Percentiles rank a stretch among this genome's conserved stretches.
These are phyloP conservation scores for Tephrocybe sp. DNA, from an alignment of 768 basidiomycete genomes.

Conservation along the genomic window DNA sequence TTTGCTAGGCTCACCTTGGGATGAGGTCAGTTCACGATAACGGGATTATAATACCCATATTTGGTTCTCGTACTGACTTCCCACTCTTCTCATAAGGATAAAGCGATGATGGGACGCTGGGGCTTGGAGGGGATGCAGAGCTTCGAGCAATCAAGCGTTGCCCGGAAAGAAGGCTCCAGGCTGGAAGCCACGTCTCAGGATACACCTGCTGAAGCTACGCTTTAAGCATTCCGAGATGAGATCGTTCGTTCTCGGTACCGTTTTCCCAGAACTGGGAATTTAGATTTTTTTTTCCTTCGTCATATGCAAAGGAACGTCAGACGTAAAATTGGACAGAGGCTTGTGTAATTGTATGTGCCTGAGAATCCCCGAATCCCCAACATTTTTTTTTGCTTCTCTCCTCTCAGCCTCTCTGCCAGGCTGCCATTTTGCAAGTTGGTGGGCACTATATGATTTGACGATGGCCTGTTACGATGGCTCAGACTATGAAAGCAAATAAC, in stretches of 20 bases:
- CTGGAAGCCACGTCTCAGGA: constrained; percentile 14
- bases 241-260: constrained; percentile 19
- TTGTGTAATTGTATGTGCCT: constrained; percentile 15
- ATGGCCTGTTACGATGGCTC: no score
- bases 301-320: constrained; percentile 4
- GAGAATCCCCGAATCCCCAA: constrained; percentile 10
- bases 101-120: constrained; percentile 92
- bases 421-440: not conserved
- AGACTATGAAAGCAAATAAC: no score
- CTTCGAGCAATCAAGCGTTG: constrained; percentile 74
- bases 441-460: not conserved
- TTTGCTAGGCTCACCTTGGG: constrained; percentile 83
- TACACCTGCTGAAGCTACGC: not conserved
- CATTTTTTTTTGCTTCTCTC: constrained; percentile 9
- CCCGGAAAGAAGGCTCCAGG: constrained; percentile 48
- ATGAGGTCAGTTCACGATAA: constrained; percentile 56
- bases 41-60: not conserved
- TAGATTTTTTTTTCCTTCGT: not conserved
- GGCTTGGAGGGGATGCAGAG: constrained; percentile 89
- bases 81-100: constrained; percentile 61
- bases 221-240: not conserved
- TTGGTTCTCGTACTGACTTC: constrained; percentile 10
- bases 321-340: constrained; percentile 2
- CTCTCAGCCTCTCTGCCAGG: constrained; percentile 3
- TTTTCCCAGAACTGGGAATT: not conserved